A percentile compares a stretch with the other conserved stretches of the same genome.
phyloP scores from a whole-genome alignment of 2,329 filamentous ascomycete genomes.

The Xylaria sp. region DNA sequence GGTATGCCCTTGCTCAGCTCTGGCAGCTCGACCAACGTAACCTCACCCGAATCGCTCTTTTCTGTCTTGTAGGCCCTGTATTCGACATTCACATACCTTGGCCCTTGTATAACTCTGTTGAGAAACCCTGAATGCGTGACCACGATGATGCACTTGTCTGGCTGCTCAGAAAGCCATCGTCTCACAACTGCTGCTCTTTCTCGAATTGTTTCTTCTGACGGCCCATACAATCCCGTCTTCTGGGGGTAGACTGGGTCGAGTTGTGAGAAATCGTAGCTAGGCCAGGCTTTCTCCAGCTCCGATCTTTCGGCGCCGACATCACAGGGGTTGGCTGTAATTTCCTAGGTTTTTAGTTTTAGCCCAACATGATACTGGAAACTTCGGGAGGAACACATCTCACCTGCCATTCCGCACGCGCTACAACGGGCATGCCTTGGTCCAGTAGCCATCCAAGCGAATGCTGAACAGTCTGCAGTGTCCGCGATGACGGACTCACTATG shows the following conservation, averaged over 20 bases:
- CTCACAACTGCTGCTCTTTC: slow-evolving; percentile 45
- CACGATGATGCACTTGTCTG: slow-evolving; percentile 48
- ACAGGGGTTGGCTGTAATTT: slow-evolving; percentile 50
- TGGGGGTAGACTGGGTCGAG: slow-evolving; percentile 49
- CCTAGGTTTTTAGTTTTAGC: slow-evolving; percentile 41
- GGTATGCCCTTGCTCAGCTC: slow-evolving; percentile 37
- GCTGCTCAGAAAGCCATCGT: slow-evolving; percentile 47
- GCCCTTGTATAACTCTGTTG: slow-evolving; percentile 43
- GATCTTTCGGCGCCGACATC: slow-evolving; percentile 45
- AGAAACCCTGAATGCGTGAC: slow-evolving; percentile 51
- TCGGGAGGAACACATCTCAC: slow-evolving; percentile 36
- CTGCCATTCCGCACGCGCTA: slow-evolving; percentile 51
- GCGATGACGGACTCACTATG: slow-evolving; percentile 49
- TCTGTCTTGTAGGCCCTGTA: slow-evolving; percentile 46
- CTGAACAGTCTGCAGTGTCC: slow-evolving; percentile 49
- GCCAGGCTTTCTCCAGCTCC: slow-evolving; percentile 46
- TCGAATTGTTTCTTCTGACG: slow-evolving; percentile 45
- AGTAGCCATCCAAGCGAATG: slow-evolving; percentile 48
- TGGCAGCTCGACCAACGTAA: slow-evolving; percentile 36
- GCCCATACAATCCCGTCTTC: slow-evolving; percentile 49
- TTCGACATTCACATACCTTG: slow-evolving; percentile 48
- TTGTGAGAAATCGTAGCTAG: slow-evolving; percentile 48
- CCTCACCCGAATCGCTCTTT: slow-evolving; percentile 29
- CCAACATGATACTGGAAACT: neutral
- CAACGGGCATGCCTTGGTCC: slow-evolving; percentile 45